Conservation (phyloP, 345 rosid genomes). For the Lagerstroemia speciosa region DNA sequence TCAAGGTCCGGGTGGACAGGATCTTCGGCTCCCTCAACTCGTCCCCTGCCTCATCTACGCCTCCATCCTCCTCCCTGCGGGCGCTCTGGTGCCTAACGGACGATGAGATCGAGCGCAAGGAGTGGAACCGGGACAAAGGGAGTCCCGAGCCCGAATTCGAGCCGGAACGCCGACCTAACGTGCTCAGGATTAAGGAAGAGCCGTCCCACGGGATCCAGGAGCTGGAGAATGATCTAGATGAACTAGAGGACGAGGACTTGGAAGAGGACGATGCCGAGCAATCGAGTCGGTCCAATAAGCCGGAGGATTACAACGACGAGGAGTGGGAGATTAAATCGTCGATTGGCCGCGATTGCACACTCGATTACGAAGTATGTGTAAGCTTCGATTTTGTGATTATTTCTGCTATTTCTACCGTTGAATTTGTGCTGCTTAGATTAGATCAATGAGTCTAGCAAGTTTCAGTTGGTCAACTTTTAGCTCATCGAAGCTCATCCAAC, state of each 20-base stretch:
- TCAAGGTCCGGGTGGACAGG: constrained; percentile 60
- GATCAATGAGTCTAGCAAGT: neutral
- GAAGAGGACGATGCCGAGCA: constrained; percentile 10
- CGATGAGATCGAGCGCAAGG: constrained; percentile 47
- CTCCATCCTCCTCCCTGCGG: constrained; percentile 20
- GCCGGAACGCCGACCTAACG: constrained; percentile 13
- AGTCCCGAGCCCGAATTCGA: constrained; percentile 13
- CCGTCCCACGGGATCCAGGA: constrained; percentile 13
- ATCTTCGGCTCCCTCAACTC: constrained; percentile 55
- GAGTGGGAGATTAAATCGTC: constrained; percentile 73
- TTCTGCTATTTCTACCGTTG: neutral
- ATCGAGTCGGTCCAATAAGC: constrained; percentile 9
- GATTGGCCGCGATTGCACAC: constrained; percentile 68
- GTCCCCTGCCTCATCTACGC: neutral
- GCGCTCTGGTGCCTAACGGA: constrained; percentile 67
- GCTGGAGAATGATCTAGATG: constrained; percentile 31
- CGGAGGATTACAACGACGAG: constrained; percentile 25
- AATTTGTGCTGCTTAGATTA: neutral
- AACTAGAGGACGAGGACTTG: constrained; percentile 18
- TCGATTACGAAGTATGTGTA: constrained; percentile 60
- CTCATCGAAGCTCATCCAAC: neutral
- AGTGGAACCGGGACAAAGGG: constrained; percentile 26
- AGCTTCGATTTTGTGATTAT: neutral
- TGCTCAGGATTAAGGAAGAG: constrained; percentile 14
- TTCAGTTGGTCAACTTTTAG: neutral